Conservation (phyloP, 176 grass and related monocot genomes). For the Aegilops sharonensis region DNA sequence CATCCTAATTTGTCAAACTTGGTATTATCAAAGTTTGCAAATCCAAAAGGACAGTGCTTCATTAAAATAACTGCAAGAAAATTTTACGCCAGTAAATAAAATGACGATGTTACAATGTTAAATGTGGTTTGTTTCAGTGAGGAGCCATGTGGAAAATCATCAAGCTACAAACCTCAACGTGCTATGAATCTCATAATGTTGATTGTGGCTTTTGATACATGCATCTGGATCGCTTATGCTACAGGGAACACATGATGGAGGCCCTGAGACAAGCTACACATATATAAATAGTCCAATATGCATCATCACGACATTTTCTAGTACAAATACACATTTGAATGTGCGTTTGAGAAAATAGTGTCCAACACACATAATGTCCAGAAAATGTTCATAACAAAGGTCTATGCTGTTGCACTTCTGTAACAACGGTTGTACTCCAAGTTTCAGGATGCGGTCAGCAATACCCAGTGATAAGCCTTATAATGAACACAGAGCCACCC, state of each 20-base stretch:
- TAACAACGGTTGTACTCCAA: not conserved
- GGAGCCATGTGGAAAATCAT: not conserved
- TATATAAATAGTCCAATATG: not conserved
- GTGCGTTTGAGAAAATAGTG: not conserved
- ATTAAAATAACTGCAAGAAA: not conserved
- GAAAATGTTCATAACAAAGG: not conserved
- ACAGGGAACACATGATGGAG: not conserved
- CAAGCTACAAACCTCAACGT: not conserved
- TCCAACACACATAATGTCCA: not conserved
- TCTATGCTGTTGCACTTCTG: constrained; percentile 11
- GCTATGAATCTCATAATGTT: not conserved
- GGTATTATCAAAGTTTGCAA: not conserved
- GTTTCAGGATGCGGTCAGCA: not conserved
- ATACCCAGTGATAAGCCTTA: not conserved
- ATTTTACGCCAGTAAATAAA: not conserved
- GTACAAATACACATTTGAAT: not conserved
- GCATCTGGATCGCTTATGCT: not conserved
- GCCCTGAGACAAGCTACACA: not conserved
- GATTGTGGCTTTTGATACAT: constrained; percentile 9
- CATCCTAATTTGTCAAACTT: constrained; percentile 16
- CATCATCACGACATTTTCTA: not conserved
- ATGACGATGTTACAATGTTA: not conserved
- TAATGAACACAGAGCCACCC: constrained; percentile 1
- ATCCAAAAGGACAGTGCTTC: not conserved
- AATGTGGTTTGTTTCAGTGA: constrained; percentile 3